phyloP scores from a whole-genome alignment of 176 grass and related monocot species.

The Musa itinerans region DNA sequence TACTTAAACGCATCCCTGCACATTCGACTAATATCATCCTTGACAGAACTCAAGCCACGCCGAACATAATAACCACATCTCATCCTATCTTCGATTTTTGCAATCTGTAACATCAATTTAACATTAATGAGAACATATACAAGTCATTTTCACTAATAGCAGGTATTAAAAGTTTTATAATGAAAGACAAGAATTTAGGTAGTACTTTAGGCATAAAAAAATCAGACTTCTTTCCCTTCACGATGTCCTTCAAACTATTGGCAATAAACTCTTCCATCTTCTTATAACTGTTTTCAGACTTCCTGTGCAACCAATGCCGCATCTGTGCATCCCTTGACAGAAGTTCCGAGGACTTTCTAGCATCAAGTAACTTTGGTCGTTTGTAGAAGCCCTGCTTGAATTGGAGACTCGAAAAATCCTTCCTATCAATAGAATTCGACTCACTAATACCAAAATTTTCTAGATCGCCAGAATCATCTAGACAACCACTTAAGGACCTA shows the following conservation, averaged over 20 bases:
- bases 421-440: slow-evolving; percentile 28
- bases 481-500: slow-evolving; percentile 39
- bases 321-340: slow-evolving; percentile 95
- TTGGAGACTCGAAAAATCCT: slow-evolving; percentile 41
- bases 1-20: slow-evolving; percentile 94
- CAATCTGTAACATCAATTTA: slow-evolving; percentile 50
- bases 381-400: slow-evolving; percentile 96
- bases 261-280: slow-evolving; percentile 77
- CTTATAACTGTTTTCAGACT: slow-evolving; percentile 69
- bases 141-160: neutral
- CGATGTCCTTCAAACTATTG: slow-evolving; percentile 75
- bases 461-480: slow-evolving; percentile 59
- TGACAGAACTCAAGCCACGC: slow-evolving; percentile 77
- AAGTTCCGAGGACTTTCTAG: slow-evolving; percentile 81
- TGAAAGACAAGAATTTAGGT: slow-evolving; percentile 14
- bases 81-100: slow-evolving; percentile 85
- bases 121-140: slow-evolving; percentile 1
- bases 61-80: slow-evolving; percentile 89
- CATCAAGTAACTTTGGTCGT: slow-evolving; percentile 84
- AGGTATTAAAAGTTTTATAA: neutral
- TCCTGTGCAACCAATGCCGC: slow-evolving; percentile 85
- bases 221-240: slow-evolving; percentile 75
- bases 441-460: slow-evolving; percentile 54
- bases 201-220: slow-evolving; percentile 78
- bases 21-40: slow-evolving; percentile 91